Evolutionary conservation across 2,329 filamentous ascomycete species (phyloP), one percentile per base, ranked within the genome.

Genomic region (Fusarium illudens): DNA sequence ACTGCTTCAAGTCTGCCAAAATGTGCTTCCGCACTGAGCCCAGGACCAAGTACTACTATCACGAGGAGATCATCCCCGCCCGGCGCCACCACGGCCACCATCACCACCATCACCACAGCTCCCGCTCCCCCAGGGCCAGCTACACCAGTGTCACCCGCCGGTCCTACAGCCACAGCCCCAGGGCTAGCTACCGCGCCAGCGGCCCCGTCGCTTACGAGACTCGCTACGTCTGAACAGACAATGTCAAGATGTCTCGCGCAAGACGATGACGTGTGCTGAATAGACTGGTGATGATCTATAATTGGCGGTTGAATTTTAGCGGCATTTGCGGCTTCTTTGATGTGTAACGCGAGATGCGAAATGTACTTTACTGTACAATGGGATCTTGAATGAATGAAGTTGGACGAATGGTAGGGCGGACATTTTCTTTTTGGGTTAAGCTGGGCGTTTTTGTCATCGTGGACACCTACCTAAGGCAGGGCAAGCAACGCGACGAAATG

Each of bases 21-120:
- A 87, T 87, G 85, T 87, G 85, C 73, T 85, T 87, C 79, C 73
- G 78, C 48, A 66, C 77, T 57, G 78, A 81, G 61, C 80, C 82
- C 57, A 76, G 74, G 29, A 81, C 79, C 37, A 81, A 81, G 48
- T 85, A 87, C 78, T 87, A 87, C 79, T 86, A 87, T 75, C 82
- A 82, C 73, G 83, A 87, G 77, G 84, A 87, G 68, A 79, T 83
- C 67, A 79, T 84, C 48, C 84, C 84, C 42, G 78, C 81, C 60
- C 78, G 83, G 37, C 79, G 80, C 50, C 73, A 72, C 65, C 74
- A 76, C 54, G 73, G 77, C 42, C 76, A 78, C 32, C 76, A 78
- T 59, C 76, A 78, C 48, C 72, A 75, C 48, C 75, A 79, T 46
- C 77, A 79, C 42, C 75, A 76, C 49, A 71, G 71, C 58, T 71